These are phyloP conservation scores for Smittium culicis DNA, from an alignment of 371 early-diverging fungal species.

Conservation along the genomic window DNA sequence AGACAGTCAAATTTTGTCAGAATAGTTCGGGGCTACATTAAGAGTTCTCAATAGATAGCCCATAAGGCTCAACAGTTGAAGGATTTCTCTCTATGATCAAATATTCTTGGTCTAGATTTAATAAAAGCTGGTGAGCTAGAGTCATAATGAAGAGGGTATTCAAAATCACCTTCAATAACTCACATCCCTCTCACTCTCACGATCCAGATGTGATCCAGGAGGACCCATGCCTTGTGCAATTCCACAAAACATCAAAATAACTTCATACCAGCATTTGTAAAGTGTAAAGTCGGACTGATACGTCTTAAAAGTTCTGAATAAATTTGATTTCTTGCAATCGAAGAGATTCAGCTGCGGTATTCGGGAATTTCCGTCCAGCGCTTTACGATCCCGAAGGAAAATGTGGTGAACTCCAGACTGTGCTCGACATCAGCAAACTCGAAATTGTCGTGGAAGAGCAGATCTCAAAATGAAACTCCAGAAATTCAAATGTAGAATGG, in stretches of 20 bases:
- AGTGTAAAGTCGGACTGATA: neutral
- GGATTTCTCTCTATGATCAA: neutral
- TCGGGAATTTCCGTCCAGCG: neutral
- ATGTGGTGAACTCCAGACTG: conserved; percentile 12
- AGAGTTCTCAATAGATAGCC: neutral
- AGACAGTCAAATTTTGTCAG: neutral
- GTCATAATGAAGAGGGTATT: neutral
- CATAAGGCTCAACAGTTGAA: neutral
- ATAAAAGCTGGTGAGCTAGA: neutral
- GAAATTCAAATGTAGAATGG: conserved; percentile 23
- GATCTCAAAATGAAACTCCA: conserved; percentile 18
- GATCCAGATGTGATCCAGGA: neutral
- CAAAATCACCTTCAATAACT: neutral
- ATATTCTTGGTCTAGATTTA: neutral
- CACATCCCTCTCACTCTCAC: neutral
- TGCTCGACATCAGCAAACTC: conserved; percentile 26
- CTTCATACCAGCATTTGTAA: neutral
- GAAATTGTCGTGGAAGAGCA: conserved; percentile 24
- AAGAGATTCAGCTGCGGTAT: neutral
- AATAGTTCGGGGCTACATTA: neutral
- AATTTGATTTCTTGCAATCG: neutral
- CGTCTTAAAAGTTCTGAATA: neutral
- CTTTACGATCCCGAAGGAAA: conserved; percentile 11
- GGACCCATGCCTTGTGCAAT: neutral
- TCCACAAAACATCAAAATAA: neutral